Evolutionary conservation across 2,329 filamentous ascomycete genomes (phyloP), one percentile per base, ranked within the genome.

Genomic region (Madurella fahalii): DNA sequence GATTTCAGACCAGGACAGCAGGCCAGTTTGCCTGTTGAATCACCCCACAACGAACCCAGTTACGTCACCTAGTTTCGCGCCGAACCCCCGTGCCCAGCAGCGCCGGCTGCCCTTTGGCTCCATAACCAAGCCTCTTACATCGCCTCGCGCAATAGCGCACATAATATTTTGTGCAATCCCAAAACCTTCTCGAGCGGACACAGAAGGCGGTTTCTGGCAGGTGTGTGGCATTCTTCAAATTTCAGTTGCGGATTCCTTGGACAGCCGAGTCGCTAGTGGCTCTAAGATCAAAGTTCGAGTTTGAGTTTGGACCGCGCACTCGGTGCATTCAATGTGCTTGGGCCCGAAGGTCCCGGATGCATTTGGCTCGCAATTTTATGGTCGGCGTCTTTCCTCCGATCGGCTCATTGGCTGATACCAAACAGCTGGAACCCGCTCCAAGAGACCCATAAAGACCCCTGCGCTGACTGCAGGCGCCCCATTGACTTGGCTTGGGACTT

Each of bases 31-130:
- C 15, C 4, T 17, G 47, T 59, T 55, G 58, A 57, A 54, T 58
- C 58, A 59, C 54, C 45, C 58, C 54, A 53, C 54, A 43, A 40
- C 37, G 34, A 50, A 40, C 37, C 20, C 30, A 45, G 25, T 55
- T 58, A 60, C 58, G 58, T 60, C 58, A 60, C 52, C 39, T 46
- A 13, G 40, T 47, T 56, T 47, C 39, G 18, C 41, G 32, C 43
- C 43, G n/a, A 31, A 40, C 17, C 43, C 53, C 50, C 43, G 34
- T 48, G 46, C 46, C 25, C 44, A n/a, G 13, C 44, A 37, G 30
- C 20, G 34, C 34, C 34, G 34, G 9, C 34, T 11, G 34, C 11
- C 34, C 11, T 37, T 37, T 11, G 34, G 11, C 13, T 11, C 34
- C 25, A 25, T 25, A 25, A 37, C 34, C 9, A 37, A 37, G 9